phyloP scores from a whole-genome alignment of 1,284 basidiomycete species.

The Chondrostereum purpureum region DNA sequence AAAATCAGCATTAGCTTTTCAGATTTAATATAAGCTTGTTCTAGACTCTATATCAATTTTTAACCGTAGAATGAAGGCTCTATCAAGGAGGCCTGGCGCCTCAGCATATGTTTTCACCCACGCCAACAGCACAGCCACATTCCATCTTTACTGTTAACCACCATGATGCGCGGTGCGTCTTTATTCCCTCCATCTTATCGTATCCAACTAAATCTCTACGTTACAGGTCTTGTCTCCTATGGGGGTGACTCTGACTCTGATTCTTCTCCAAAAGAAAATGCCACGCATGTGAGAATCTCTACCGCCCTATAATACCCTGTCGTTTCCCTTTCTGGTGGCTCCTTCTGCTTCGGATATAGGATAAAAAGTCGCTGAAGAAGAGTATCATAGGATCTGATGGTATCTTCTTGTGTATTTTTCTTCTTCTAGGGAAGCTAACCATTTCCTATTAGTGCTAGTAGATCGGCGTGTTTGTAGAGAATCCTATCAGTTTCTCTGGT shows the following conservation, averaged over 20 bases:
- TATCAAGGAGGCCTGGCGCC: neutral
- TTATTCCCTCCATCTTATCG: neutral
- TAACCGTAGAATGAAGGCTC: neutral
- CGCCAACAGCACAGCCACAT: neutral
- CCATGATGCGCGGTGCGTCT: neutral
- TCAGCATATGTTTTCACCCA: neutral
- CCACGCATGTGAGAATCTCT: neutral
- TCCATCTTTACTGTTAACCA: neutral
- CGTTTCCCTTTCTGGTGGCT: neutral
- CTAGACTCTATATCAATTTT: neutral
- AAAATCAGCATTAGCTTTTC: neutral
- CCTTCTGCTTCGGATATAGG: neutral
- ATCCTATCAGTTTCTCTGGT: too few relatives aligned
- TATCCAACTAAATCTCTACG: neutral
- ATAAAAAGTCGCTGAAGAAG: neutral
- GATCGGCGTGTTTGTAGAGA: too few relatives aligned
- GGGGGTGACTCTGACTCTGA: neutral
- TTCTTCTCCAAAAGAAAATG: neutral
- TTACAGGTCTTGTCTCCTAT: neutral
- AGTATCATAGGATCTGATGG: too few relatives aligned
- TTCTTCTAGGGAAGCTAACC: too few relatives aligned
- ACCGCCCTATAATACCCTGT: neutral
- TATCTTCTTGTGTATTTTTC: too few relatives aligned
- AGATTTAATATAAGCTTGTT: neutral
- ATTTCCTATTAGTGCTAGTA: too few relatives aligned